Percentiles rank a stretch among this genome's conserved stretches.
phyloP scores from a whole-genome alignment of 2,329 filamentous ascomycete species.

The Stagonosporopsis chrysanthemi region DNA sequence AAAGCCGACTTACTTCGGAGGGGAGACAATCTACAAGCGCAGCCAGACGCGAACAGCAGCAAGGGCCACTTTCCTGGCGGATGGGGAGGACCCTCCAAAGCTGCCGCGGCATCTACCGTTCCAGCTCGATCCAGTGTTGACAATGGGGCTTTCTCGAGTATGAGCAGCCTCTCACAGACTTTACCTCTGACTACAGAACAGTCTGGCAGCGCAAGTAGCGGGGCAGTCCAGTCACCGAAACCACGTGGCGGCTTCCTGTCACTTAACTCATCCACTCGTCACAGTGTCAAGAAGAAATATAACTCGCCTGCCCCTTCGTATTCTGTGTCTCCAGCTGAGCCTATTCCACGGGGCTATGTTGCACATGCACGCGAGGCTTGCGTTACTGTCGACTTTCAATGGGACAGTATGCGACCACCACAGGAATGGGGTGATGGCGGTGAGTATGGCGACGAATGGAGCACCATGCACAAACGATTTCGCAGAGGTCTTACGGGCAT shows the following conservation, averaged over 20 bases:
- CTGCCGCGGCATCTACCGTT: constrained; percentile 27
- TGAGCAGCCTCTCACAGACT: constrained; percentile 50
- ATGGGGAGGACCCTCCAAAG: constrained; percentile 57
- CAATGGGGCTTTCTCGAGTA: constrained; percentile 32
- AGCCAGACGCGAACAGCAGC: constrained; percentile 48
- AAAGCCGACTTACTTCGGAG: constrained; percentile 85
- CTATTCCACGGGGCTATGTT: constrained; percentile 87
- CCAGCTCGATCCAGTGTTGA: constrained; percentile 28
- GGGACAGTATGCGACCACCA: constrained; percentile 86
- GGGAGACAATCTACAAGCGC: constrained; percentile 68
- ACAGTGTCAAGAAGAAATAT: constrained; percentile 60
- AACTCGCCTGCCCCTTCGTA: constrained; percentile 80
- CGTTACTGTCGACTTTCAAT: constrained; percentile 87
- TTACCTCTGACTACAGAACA: constrained; percentile 54
- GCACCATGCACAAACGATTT: constrained; percentile 91
- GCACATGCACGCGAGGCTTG: constrained; percentile 89
- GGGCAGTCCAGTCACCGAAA: constrained; percentile 34
- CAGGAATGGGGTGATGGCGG: constrained; percentile 89
- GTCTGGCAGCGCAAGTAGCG: constrained; percentile 52
- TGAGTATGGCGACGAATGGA: constrained; percentile 92
- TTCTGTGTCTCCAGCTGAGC: constrained; percentile 78
- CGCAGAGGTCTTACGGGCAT: constrained; percentile 78
- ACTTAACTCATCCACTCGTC: constrained; percentile 26
- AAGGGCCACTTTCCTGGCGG: constrained; percentile 63
- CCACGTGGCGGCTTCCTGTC: constrained; percentile 32